Conservation (phyloP, 441 rosid species). For the Gossypium schwendimanii region DNA sequence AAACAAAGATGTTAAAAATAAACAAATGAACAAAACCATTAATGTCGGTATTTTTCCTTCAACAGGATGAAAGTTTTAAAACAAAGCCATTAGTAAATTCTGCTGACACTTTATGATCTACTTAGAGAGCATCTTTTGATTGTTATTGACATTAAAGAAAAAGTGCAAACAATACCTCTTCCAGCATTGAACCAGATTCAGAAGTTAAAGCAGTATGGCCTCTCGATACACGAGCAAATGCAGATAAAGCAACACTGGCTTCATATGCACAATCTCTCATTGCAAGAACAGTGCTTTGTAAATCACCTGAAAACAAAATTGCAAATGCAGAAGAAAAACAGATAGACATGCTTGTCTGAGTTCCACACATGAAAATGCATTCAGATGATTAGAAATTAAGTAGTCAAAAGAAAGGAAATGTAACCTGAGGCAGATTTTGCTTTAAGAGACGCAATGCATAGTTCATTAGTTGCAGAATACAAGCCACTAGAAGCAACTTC, state of each 20-base stretch:
- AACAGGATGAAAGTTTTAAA: not conserved
- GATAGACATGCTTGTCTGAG: constrained; percentile 4
- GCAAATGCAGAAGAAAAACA: constrained; percentile 6
- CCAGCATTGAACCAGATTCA: constrained; percentile 96
- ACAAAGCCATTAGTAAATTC: not conserved
- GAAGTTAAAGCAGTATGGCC: constrained; percentile 91
- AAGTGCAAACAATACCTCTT: constrained; percentile 57
- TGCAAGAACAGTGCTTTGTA: constrained; percentile 71
- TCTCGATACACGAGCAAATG: constrained; percentile 71
- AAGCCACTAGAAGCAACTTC: constrained; percentile 81
- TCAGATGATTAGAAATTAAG: not conserved
- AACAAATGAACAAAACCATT: not conserved
- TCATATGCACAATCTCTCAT: constrained; percentile 92
- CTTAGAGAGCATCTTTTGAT: constrained; percentile 12
- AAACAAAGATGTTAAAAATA: not conserved
- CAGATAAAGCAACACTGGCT: constrained; percentile 67
- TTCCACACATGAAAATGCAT: constrained; percentile 10
- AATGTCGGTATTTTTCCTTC: not conserved
- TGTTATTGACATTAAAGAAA: constrained; percentile 1
- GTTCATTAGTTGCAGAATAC: constrained; percentile 74
- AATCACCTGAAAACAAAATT: constrained; percentile 51
- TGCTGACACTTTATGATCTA: constrained; percentile 9
- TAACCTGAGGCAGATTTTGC: constrained; percentile 94
- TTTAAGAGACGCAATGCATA: constrained; percentile 65
- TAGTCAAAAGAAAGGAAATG: constrained; percentile 19